Percentiles rank a stretch among this genome's conserved stretches.
phyloP scores from a whole-genome alignment of 108 stramenopile species.

The Cyclotella cryptica region DNA sequence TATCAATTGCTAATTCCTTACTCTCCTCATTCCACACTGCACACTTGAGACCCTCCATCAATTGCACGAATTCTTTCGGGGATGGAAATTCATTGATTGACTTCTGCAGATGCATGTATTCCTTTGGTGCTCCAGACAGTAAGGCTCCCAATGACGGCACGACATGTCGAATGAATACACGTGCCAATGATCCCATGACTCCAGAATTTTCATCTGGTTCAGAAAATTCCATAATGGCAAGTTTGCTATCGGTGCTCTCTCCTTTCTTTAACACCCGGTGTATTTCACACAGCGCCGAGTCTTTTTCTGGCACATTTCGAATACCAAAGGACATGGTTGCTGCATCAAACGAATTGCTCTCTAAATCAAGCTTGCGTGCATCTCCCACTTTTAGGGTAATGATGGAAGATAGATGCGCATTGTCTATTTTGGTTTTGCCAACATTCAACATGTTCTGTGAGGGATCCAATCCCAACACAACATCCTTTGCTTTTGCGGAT shows the following conservation, averaged over 20 bases:
- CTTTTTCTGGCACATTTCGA: constrained; percentile 83
- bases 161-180: constrained; percentile 75
- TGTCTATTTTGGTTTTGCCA: constrained; percentile 70
- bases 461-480: constrained; percentile 86
- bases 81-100: constrained; percentile 85
- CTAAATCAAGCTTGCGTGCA: constrained; percentile 66
- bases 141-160: constrained; percentile 81
- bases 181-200: constrained; percentile 64
- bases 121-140: constrained; percentile 72
- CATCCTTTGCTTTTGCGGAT: not conserved
- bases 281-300: constrained; percentile 80
- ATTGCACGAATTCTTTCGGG: constrained; percentile 64
- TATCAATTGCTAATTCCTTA: constrained; percentile 30
- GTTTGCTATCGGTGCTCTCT: constrained; percentile 9
- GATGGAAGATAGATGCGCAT: constrained; percentile 41
- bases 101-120: constrained; percentile 87
- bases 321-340: constrained; percentile 96
- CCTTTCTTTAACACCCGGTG: constrained; percentile 69
- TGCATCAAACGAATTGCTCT: constrained; percentile 70
- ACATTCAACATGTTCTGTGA: constrained; percentile 87
- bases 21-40: constrained; percentile 28
- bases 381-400: constrained; percentile 70
- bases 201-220: constrained; percentile 66
- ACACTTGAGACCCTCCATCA: constrained; percentile 67
- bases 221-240: constrained; percentile 86